These are phyloP conservation scores for Syzygium malaccense DNA, from an alignment of 441 rosid genomes.

Conservation along the genomic window DNA sequence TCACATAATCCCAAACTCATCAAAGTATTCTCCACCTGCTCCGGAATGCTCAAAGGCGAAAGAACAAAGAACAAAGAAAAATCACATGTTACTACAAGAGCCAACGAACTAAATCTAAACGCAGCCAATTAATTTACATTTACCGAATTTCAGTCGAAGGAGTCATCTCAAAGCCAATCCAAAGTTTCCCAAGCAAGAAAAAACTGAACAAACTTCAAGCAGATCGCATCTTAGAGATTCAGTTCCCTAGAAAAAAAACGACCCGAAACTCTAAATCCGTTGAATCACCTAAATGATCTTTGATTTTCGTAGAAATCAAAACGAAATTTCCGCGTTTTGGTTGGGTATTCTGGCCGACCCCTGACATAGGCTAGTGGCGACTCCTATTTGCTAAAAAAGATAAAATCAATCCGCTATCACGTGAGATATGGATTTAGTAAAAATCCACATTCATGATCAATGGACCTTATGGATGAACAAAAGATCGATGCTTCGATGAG, in stretches of 20 bases:
- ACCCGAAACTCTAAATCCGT: neutral
- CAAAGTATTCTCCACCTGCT: neutral
- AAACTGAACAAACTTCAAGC: slow-evolving; percentile 1
- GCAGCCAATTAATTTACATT: neutral
- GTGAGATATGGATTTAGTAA: no score
- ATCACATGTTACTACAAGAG: neutral
- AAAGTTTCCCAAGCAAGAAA: neutral
- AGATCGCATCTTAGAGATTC: slow-evolving; percentile 37
- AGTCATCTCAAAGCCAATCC: neutral
- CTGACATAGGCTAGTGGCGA: no score
- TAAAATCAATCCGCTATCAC: no score
- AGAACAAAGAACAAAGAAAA: neutral
- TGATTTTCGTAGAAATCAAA: no score
- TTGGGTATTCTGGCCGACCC: no score
- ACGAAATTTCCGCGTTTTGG: no score
- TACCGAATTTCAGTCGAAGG: neutral
- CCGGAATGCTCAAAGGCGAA: neutral
- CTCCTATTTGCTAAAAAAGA: no score
- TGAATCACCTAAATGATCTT: slow-evolving; percentile 53
- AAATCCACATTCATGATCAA: no score
- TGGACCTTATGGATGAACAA: no score
- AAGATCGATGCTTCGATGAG: no score
- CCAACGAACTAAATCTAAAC: neutral
- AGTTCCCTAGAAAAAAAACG: neutral
- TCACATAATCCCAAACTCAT: neutral